Evolutionary conservation across 768 basidiomycete genomes (phyloP).

Genomic region (Lanmaoa pseudosensibilis): DNA sequence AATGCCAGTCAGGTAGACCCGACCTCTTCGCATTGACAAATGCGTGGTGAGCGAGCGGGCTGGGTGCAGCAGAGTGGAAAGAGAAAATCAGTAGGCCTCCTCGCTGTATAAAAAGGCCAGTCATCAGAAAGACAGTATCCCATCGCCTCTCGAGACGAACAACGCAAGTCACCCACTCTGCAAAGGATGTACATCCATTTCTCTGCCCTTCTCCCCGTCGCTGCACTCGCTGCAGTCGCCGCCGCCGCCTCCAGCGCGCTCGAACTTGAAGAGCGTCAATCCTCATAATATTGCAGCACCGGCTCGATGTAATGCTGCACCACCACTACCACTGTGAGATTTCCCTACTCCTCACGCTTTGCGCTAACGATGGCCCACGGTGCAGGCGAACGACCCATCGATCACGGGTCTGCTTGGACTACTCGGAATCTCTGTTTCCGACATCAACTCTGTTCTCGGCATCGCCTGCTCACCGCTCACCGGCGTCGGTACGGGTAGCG

Average conservation of each 20-base stretch:
- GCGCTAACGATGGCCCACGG: neutral
- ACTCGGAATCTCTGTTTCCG: neutral
- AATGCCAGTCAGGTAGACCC: neutral
- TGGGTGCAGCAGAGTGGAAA: neutral
- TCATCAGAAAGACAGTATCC: neutral
- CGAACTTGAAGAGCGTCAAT: neutral
- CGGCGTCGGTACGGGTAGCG: no score
- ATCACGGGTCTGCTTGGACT: neutral
- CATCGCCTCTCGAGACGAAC: neutral
- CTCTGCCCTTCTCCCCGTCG: constrained; percentile 8
- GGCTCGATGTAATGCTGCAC: constrained; percentile 10
- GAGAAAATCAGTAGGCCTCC: neutral
- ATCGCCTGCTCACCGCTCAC: constrained; percentile 3
- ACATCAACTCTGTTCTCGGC: neutral
- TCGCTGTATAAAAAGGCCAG: constrained; percentile 8
- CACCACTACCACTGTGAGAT: neutral
- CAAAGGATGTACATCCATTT: constrained; percentile 11
- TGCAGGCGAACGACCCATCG: neutral
- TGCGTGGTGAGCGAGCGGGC: neutral
- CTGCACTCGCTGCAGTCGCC: constrained; percentile 4
- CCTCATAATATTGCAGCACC: constrained; percentile 6
- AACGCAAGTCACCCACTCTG: neutral
- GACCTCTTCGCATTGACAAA: neutral
- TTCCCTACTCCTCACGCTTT: no score
- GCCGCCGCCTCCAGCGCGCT: constrained; percentile 8